Evolutionary conservation across 768 basidiomycete species (phyloP).

Genomic region (Amanita rimosa): DNA sequence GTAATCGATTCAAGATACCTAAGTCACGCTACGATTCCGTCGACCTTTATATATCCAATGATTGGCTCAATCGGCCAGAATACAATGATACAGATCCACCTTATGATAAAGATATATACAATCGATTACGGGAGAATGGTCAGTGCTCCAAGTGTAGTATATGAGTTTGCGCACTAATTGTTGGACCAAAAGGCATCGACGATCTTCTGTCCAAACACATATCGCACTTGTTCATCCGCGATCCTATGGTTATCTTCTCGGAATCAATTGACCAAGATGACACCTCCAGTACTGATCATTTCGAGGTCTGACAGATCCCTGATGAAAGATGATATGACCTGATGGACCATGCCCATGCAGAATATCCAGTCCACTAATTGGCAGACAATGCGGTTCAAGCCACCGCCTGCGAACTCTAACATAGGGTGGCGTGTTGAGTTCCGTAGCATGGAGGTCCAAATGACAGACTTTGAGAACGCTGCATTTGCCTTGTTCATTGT

Average conservation of each 20-base stretch:
- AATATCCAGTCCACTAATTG: constrained; percentile 99
- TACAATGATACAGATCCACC: constrained; percentile 88
- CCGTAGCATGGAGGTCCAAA: constrained; percentile 96
- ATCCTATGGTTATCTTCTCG: constrained; percentile 90
- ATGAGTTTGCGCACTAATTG: neutral
- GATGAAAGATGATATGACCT: neutral
- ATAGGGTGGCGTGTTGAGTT: constrained; percentile 99
- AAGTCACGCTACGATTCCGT: constrained; percentile 98
- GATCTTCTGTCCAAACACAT: constrained; percentile 82
- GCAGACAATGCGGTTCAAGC: constrained; percentile 98
- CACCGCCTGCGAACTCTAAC: constrained; percentile 82
- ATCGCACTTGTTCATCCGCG: constrained; percentile 93
- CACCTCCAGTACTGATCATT: constrained; percentile 79
- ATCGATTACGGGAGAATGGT: constrained; percentile 73
- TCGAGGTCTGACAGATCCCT: constrained; percentile 51
- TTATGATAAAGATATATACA: constrained; percentile 63
- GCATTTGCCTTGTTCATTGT: constrained; percentile 94
- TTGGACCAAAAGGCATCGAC: constrained; percentile 56
- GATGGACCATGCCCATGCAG: constrained; percentile 25
- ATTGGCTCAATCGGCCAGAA: constrained; percentile 80
- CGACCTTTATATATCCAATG: constrained; percentile 82
- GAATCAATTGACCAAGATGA: constrained; percentile 95
- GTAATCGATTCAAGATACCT: constrained; percentile 70
- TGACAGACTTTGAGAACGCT: constrained; percentile 98
- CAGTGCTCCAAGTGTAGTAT: constrained; percentile 10